Conservation (phyloP, 306 rosid species). For the Coriaria nepalensis region DNA sequence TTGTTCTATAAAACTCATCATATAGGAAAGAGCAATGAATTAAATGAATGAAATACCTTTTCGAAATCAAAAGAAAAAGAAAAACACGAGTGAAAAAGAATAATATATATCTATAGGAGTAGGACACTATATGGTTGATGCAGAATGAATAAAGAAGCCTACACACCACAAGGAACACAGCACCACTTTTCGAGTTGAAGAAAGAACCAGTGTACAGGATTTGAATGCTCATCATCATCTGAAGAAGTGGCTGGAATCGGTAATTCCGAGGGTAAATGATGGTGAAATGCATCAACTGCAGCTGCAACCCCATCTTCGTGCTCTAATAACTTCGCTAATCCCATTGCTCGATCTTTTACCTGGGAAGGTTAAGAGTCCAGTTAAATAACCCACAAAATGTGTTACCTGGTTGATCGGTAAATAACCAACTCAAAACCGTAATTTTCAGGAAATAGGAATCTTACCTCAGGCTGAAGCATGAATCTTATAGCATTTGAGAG, state of each 20-base stretch:
- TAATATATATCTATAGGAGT: constrained; percentile 6
- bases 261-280: constrained; percentile 64
- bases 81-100: constrained; percentile 2
- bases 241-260: constrained; percentile 45
- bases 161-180: constrained; percentile 50
- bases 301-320: constrained; percentile 90
- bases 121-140: background rate
- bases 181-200: constrained; percentile 45
- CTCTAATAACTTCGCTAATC: constrained; percentile 63
- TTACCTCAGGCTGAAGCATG: constrained; percentile 94
- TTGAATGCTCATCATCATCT: constrained; percentile 30
- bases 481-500: constrained; percentile 64
- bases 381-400: constrained; percentile 2
- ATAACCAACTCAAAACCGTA: background rate
- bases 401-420: background rate
- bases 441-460: background rate
- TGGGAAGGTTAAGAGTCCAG: constrained; percentile 14
- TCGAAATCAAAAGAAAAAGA: constrained; percentile 11
- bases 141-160: constrained; percentile 15
- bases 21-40: constrained; percentile 11
- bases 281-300: constrained; percentile 85
- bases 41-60: constrained; percentile 44
- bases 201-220: constrained; percentile 54
- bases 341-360: constrained; percentile 65
- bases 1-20: background rate